A percentile compares a stretch with the other conserved stretches of the same genome.
Evolutionary conservation across 139 green algal species (phyloP).

Genomic region (Chlorella sp.): DNA sequence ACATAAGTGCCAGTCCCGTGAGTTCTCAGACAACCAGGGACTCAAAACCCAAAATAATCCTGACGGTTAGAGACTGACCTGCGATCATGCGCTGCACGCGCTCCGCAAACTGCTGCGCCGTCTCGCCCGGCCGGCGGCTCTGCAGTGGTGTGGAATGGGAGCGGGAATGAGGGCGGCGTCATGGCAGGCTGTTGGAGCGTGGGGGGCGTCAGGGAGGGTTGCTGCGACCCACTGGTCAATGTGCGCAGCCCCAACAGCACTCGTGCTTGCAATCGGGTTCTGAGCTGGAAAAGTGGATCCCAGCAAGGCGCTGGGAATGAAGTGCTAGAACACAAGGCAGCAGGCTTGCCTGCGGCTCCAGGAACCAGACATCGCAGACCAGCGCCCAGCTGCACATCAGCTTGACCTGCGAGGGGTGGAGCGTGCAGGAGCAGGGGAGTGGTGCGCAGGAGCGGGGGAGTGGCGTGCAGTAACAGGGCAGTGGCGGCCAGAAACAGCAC

Average conservation of each 20-base stretch:
- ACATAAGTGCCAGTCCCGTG: too few species aligned
- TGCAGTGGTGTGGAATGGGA: background rate
- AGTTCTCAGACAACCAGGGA: too few species aligned
- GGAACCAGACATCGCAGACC: conserved; percentile 95
- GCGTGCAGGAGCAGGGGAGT: background rate
- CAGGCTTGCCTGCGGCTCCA: conserved; percentile 81
- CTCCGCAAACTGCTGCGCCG: conserved; percentile 83
- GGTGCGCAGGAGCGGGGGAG: background rate
- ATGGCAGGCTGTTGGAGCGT: background rate
- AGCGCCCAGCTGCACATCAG: conserved; percentile 97
- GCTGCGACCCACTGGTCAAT: too few species aligned
- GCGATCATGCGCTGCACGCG: conserved; percentile 89
- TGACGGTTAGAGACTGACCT: too few species aligned
- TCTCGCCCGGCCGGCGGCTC: conserved; percentile 68
- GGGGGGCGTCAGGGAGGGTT: background rate
- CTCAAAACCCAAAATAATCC: too few species aligned
- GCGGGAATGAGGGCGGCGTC: background rate
- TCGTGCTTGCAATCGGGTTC: background rate
- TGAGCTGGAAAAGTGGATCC: too few species aligned
- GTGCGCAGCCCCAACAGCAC: background rate
- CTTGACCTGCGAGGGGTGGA: conserved; percentile 52
- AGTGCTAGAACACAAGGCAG: background rate
- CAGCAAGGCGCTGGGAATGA: background rate
- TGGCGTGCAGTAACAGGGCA: background rate
- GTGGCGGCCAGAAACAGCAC: too few species aligned